Evolutionary conservation across 495 filamentous ascomycete species (phyloP).

Genomic region (Xylaria palmicola): DNA sequence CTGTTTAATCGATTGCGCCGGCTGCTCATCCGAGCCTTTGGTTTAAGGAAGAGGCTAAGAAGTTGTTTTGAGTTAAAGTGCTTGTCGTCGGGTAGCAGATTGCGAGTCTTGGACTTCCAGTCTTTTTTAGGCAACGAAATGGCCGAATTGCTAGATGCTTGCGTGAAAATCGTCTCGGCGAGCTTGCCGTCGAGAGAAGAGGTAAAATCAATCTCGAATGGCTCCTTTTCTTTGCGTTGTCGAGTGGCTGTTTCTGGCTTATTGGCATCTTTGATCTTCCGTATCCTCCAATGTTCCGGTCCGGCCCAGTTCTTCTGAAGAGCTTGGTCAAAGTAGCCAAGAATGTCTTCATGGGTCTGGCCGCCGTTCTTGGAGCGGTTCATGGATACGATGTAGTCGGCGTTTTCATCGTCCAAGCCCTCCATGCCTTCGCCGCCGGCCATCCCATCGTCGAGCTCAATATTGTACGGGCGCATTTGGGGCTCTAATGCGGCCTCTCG

Average conservation of each 20-base stretch:
- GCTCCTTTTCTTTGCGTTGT: constrained; percentile 88
- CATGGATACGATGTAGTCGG: constrained; percentile 71
- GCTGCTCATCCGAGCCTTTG: constrained; percentile 73
- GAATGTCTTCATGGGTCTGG: constrained; percentile 81
- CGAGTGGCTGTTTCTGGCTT: constrained; percentile 57
- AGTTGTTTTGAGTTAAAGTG: constrained; percentile 95
- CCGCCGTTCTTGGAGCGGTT: constrained; percentile 58
- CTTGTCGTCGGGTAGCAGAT: constrained; percentile 95
- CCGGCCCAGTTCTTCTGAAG: constrained; percentile 97
- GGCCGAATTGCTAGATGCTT: constrained; percentile 73
- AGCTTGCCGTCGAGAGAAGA: constrained; percentile 66
- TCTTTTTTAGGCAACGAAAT: constrained; percentile 88
- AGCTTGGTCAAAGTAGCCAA: constrained; percentile 95
- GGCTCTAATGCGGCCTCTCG: constrained; percentile 64
- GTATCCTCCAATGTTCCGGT: constrained; percentile 97
- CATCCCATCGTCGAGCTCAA: constrained; percentile 51
- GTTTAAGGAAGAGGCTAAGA: constrained; percentile 88
- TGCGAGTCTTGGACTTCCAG: constrained; percentile 89
- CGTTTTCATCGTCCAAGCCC: constrained; percentile 57
- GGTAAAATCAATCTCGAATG: constrained; percentile 89
- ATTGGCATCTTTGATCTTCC: constrained; percentile 81
- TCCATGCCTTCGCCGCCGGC: constrained; percentile 59
- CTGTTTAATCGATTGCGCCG: constrained; percentile 35
- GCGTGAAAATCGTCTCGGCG: constrained; percentile 81
- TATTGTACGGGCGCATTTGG: constrained; percentile 58